Evolutionary conservation across 768 basidiomycete genomes (phyloP), one percentile per base, ranked within the genome.

Genomic region (Termitomyces heimii): DNA sequence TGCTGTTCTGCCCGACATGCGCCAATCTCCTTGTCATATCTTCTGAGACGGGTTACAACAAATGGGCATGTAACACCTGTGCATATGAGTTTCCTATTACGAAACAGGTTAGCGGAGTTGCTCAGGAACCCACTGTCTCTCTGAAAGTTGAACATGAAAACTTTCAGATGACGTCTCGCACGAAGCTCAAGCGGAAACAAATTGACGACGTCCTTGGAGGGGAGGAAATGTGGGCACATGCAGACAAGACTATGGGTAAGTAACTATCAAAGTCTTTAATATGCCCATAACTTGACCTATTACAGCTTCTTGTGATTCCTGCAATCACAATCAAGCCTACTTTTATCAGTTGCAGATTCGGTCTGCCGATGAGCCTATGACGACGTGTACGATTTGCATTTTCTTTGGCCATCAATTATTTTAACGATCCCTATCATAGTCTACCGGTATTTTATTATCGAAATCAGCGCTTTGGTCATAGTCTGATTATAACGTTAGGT

Each of bases 181-280:
- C 89, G 29, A 83, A 83, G 55, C 77, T 97, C 51, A 86, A 86
- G 62, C 81, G 91, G n/a, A 98, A 98, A 66, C 82, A 87, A 63
- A 88, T 94, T 13, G 97, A 99, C 68, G 97, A 98, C 65, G 95
- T 99, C 6, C 77, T 98, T 28, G 97, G 96, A 51, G 94, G 93
- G 3, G 93, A 92, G 37, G 92, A 93, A 58, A 86, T 85, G 72
- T 97, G 95, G 93, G 88, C 87, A 55, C 90, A 97, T 70, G 95
- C 94, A 3, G 95, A 96, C 70, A 84, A 86, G 48, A 94, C 89
- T 0, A 79, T 84, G 63, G 86, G 94, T 92, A 47, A 75, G 88
- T 86, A 43, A 26, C 18, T 28, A 49, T 54, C 22, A 16, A n/a
- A 32, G 13, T 7, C 20, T 20, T 26, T 26, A 48, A 20, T 16